phyloP scores from a whole-genome alignment of 352 stramenopile genomes.

The Phytophthora brassicae region DNA sequence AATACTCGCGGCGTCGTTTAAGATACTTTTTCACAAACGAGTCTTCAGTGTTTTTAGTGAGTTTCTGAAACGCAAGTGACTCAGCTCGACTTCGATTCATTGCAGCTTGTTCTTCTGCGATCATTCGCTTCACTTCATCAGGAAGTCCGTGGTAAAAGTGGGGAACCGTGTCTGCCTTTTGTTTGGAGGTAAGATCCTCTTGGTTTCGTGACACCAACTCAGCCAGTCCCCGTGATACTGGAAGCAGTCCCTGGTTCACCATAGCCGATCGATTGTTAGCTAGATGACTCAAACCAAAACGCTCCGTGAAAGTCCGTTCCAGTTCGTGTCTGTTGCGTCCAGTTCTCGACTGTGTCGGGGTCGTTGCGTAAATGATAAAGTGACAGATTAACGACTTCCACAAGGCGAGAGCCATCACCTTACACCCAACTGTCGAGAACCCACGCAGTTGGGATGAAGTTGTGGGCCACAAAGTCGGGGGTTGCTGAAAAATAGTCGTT shows the following conservation, averaged over 20 bases:
- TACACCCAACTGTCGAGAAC: slow-evolving; percentile 36
- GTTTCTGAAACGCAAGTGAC: slow-evolving; percentile 32
- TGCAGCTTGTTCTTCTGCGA: slow-evolving; percentile 54
- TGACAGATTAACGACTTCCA: slow-evolving; percentile 49
- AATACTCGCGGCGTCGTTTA: slow-evolving; percentile 53
- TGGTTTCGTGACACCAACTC: slow-evolving; percentile 49
- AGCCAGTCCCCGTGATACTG: slow-evolving; percentile 36
- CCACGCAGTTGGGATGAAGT: slow-evolving; percentile 26
- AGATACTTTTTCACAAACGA: slow-evolving; percentile 57
- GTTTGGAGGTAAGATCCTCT: slow-evolving; percentile 29
- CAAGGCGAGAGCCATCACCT: slow-evolving; percentile 41
- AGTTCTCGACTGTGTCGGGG: slow-evolving; percentile 42
- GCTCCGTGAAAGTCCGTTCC: slow-evolving; percentile 46
- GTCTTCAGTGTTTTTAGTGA: slow-evolving; percentile 61
- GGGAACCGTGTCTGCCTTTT: slow-evolving; percentile 40
- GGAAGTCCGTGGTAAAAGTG: slow-evolving; percentile 81
- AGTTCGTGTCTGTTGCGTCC: slow-evolving; percentile 18
- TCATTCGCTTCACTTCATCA: slow-evolving; percentile 73
- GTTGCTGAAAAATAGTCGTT: slow-evolving; percentile 7
- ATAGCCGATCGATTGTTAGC: slow-evolving; percentile 48
- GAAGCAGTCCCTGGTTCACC: slow-evolving; percentile 38
- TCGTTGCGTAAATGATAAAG: slow-evolving; percentile 50
- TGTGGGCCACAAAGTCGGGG: slow-evolving; percentile 1
- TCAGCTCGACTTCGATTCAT: slow-evolving; percentile 14
- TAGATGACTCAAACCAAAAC: slow-evolving; percentile 56